Evolutionary conservation across 176 grass and related monocot genomes (phyloP).

Genomic region (Calamus simplicifolius): DNA sequence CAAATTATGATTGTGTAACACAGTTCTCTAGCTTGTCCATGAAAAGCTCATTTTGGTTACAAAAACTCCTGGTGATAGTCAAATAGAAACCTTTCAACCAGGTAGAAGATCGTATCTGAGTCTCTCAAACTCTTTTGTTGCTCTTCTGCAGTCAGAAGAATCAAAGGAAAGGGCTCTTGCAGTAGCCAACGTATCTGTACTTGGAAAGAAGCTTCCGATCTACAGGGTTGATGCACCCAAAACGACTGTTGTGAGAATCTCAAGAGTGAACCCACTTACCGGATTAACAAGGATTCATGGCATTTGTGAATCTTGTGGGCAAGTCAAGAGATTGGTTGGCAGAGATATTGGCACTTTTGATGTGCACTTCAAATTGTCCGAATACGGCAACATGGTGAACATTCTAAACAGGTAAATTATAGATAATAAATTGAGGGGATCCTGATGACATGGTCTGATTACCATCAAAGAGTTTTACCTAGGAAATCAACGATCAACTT

Average conservation of each 20-base stretch:
- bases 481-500: neutral
- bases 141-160: slow-evolving; percentile 12
- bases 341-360: slow-evolving; percentile 20
- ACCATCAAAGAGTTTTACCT: no score
- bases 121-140: no score
- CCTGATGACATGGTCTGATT: no score
- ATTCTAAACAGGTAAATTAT: slow-evolving; percentile 27
- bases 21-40: no score
- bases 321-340: slow-evolving; percentile 17
- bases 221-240: slow-evolving; percentile 24
- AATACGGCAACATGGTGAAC: slow-evolving; percentile 18
- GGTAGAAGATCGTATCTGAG: no score
- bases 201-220: slow-evolving; percentile 18
- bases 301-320: slow-evolving; percentile 6
- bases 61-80: no score
- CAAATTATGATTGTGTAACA: no score
- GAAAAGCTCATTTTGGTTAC: no score
- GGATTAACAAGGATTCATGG: neutral
- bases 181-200: slow-evolving; percentile 12
- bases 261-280: slow-evolving; percentile 11
- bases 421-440: no score
- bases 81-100: no score
- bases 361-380: slow-evolving; percentile 20
- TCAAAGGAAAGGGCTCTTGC: slow-evolving; percentile 24
- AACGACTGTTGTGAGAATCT: slow-evolving; percentile 24